Evolutionary conservation across 1,139 yeast species (phyloP).

Genomic region (Geotrichum cucujoidarum): DNA sequence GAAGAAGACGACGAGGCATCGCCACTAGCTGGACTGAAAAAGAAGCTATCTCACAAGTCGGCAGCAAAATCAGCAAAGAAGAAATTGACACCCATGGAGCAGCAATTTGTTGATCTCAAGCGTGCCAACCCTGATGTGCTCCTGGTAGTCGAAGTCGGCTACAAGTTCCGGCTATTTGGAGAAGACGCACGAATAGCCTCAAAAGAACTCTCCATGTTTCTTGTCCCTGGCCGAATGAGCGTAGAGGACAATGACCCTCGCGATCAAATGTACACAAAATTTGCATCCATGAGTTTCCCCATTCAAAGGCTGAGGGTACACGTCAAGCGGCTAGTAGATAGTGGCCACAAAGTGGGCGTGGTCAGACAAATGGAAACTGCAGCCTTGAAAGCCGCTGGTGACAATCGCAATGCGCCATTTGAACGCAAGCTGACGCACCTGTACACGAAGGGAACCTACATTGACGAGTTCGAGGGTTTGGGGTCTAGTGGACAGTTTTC

Average conservation of each 20-base stretch:
- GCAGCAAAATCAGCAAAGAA: conserved; percentile 3
- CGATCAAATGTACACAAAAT: conserved; percentile 45
- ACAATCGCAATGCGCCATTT: conserved; percentile 51
- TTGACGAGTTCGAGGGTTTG: conserved; percentile 45
- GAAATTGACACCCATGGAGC: conserved; percentile 70
- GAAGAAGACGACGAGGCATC: conserved; percentile 2
- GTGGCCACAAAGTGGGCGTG: conserved; percentile 64
- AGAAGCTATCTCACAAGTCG: conserved; percentile 1
- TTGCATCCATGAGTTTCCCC: conserved; percentile 85
- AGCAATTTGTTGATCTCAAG: conserved; percentile 67
- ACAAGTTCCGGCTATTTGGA: conserved; percentile 82
- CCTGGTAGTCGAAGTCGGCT: conserved; percentile 82
- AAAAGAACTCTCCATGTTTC: conserved; percentile 60
- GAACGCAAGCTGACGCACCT: conserved; percentile 64
- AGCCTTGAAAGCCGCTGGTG: conserved; percentile 55
- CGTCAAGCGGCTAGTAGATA: conserved; percentile 44
- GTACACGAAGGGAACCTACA: conserved; percentile 80
- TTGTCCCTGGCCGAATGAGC: conserved; percentile 59
- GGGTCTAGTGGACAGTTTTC: conserved; percentile 25
- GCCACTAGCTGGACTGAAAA: neutral
- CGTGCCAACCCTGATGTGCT: conserved; percentile 56
- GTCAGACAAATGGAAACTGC: conserved; percentile 83
- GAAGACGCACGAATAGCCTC: conserved; percentile 74
- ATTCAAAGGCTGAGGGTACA: conserved; percentile 68
- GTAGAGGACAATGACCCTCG: conserved; percentile 44